phyloP scores from a whole-genome alignment of 495 filamentous ascomycete genomes.

The Trichoderma asperelloides region DNA sequence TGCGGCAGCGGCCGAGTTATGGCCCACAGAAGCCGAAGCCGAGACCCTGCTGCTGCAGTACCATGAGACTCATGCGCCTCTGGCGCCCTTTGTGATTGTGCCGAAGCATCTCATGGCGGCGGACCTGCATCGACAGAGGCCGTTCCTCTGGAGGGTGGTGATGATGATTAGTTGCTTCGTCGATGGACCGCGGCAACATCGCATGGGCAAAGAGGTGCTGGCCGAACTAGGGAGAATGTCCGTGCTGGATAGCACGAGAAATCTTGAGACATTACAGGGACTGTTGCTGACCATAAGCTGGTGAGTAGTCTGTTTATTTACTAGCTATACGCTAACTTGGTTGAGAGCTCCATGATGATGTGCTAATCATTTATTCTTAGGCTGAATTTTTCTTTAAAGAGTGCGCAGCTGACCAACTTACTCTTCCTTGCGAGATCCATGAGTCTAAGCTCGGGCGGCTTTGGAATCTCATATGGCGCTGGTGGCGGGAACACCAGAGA shows the following conservation, averaged over 20 bases:
- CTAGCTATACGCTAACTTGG: background rate
- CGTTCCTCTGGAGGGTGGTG: constrained; percentile 25
- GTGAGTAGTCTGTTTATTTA: constrained; percentile 12
- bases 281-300: constrained; percentile 21
- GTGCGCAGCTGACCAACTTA: constrained; percentile 24
- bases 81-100: constrained; percentile 22
- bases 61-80: constrained; percentile 10
- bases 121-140: constrained; percentile 17
- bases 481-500: constrained; percentile 9
- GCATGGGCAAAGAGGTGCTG: constrained; percentile 20
- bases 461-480: constrained; percentile 13
- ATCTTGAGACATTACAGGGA: constrained; percentile 23
- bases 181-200: constrained; percentile 21
- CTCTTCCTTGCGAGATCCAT: constrained; percentile 23
- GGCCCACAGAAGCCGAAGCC: constrained; percentile 22
- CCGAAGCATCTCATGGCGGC: constrained; percentile 17
- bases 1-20: constrained; percentile 1
- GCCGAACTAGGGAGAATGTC: constrained; percentile 18
- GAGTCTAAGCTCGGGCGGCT: constrained; percentile 9
- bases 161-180: constrained; percentile 23
- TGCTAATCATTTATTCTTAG: background rate
- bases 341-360: background rate
- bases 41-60: constrained; percentile 17
- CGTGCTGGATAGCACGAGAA: constrained; percentile 14
- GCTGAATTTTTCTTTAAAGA: constrained; percentile 23